phyloP scores from a whole-genome alignment of 495 filamentous ascomycete species.

The Xanthoparmelia taractica region DNA sequence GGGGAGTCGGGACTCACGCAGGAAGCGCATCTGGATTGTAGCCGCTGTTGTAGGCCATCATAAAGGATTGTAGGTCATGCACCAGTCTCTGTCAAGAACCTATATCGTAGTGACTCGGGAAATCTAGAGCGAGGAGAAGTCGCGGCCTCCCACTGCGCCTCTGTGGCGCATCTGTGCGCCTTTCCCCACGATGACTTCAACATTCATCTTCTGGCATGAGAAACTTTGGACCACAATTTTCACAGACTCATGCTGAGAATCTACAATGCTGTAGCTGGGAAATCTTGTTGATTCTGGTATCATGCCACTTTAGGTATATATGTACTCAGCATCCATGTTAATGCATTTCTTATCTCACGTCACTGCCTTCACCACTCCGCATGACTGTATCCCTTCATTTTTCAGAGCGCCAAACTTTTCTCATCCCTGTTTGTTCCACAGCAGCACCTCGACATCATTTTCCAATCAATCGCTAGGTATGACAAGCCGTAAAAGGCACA shows the following conservation, averaged over 20 bases:
- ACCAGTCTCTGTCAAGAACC: background rate
- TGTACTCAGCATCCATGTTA: background rate
- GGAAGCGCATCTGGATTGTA: slow-evolving; percentile 97
- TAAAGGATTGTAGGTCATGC: no score
- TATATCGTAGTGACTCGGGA: background rate
- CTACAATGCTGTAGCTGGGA: background rate
- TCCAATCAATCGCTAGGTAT: background rate
- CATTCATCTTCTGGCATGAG: background rate
- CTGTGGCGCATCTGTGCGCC: background rate
- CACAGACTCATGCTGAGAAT: background rate
- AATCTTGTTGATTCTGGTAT: background rate
- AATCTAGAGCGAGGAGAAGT: background rate
- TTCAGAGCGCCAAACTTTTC: background rate
- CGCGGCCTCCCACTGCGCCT: background rate
- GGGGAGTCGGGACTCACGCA: slow-evolving; percentile 54
- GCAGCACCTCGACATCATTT: background rate
- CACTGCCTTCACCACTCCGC: no score
- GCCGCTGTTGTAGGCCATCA: slow-evolving; percentile 87
- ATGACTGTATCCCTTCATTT: no score
- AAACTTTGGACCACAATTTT: background rate
- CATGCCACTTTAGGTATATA: background rate
- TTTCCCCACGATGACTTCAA: background rate
- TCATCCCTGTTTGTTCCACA: background rate
- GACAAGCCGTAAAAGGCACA: background rate
- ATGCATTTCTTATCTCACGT: no score